phyloP scores from a whole-genome alignment of 352 stramenopile species.

The Globisporangium heterothallicum region DNA sequence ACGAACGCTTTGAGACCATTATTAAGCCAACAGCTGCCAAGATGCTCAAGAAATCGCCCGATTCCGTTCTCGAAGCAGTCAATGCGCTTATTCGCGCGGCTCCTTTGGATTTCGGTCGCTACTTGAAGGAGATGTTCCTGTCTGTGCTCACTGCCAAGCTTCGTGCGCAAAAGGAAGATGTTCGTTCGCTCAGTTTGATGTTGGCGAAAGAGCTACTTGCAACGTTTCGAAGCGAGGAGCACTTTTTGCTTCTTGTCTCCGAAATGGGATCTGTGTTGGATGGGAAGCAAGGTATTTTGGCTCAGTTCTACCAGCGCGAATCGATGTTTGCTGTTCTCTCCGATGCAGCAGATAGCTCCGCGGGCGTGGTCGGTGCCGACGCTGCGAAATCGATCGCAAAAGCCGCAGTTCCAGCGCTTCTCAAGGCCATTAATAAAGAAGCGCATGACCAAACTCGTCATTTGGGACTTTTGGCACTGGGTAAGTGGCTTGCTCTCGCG shows the following conservation, averaged over 20 bases:
- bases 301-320: constrained; percentile 87
- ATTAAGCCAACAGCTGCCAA: constrained; percentile 64
- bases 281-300: constrained; percentile 77
- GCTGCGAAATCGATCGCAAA: constrained; percentile 41
- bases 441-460: constrained; percentile 78
- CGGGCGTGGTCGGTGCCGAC: constrained; percentile 14
- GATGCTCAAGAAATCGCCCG: constrained; percentile 80
- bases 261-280: constrained; percentile 61
- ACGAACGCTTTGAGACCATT: constrained; percentile 55
- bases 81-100: constrained; percentile 40
- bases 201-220: constrained; percentile 43
- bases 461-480: constrained; percentile 60
- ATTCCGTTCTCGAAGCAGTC: constrained; percentile 63
- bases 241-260: constrained; percentile 49
- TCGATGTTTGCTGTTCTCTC: constrained; percentile 61
- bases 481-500: constrained; percentile 64
- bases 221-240: constrained; percentile 44
- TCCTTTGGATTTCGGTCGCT: constrained; percentile 61
- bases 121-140: constrained; percentile 62
- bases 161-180: constrained; percentile 76
- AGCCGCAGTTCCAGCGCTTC: constrained; percentile 40
- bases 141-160: constrained; percentile 68
- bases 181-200: constrained; percentile 44
- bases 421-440: constrained; percentile 79
- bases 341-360: constrained; percentile 37